These are phyloP conservation scores for Zopfochytrium polystomum DNA, from an alignment of 371 early-diverging fungal species.

Conservation along the genomic window DNA sequence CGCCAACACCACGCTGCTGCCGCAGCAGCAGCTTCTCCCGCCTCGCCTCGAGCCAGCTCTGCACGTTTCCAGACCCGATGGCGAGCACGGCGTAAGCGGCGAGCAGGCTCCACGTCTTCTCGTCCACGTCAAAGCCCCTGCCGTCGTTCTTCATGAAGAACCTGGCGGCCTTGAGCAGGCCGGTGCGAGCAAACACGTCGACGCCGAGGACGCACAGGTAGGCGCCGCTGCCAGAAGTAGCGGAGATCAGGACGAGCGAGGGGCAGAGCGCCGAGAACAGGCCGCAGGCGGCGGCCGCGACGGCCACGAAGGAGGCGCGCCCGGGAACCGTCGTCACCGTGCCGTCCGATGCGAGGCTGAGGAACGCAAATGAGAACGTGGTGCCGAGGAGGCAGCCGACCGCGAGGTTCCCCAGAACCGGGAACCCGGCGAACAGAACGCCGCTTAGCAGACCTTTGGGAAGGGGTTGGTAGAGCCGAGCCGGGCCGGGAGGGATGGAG, in stretches of 20 bases:
- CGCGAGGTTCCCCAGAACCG: not conserved
- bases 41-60: too few relatives aligned
- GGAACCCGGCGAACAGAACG: not conserved
- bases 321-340: not conserved
- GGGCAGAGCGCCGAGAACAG: too few relatives aligned
- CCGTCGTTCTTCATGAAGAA: too few relatives aligned
- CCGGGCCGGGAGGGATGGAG: too few relatives aligned
- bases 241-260: too few relatives aligned
- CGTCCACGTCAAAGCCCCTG: too few relatives aligned
- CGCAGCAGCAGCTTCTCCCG: too few relatives aligned
- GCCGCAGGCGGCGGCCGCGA: not conserved
- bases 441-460: not conserved
- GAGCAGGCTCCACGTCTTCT: not conserved
- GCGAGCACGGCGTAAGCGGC: not conserved
- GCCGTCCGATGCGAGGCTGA: not conserved
- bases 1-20: too few relatives aligned
- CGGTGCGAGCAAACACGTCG: constrained; percentile 2
- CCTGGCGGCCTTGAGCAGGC: not conserved
- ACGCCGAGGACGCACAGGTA: not conserved
- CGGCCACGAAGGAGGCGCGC: not conserved
- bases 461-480: too few relatives aligned
- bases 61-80: not conserved
- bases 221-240: too few relatives aligned
- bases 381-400: not conserved
- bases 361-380: not conserved